Conservation (phyloP, 352 stramenopile genomes). For the Phytopythium oedochilum region DNA sequence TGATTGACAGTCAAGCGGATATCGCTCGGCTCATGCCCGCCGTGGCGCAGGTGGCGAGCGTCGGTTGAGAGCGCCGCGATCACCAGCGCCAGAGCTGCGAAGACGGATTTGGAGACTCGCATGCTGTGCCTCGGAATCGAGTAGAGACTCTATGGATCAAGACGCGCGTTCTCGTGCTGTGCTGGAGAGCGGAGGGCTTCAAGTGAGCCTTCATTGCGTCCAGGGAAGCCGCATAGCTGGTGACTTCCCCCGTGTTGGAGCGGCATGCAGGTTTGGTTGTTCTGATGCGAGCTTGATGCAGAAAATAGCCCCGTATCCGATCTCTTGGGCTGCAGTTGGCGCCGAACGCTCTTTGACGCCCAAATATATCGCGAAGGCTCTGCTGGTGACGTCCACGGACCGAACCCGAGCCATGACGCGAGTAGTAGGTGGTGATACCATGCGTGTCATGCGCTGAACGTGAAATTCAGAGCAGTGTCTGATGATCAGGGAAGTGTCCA, state of each 20-base stretch:
- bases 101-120: neutral
- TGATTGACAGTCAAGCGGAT: neutral
- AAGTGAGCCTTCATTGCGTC: too few species aligned
- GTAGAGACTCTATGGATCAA: too few species aligned
- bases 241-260: too few species aligned
- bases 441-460: too few species aligned
- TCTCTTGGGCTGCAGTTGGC: neutral
- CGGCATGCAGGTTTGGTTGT: too few species aligned
- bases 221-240: too few species aligned
- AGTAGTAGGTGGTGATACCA: too few species aligned
- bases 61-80: neutral
- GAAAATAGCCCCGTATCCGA: slow-evolving; percentile 1
- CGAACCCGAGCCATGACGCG: neutral
- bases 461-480: too few species aligned
- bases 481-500: too few species aligned
- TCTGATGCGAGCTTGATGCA: neutral
- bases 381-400: neutral
- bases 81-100: neutral
- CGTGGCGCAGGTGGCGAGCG: neutral
- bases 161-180: neutral
- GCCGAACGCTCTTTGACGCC: neutral
- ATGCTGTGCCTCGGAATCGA: neutral
- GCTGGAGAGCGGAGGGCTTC: neutral
- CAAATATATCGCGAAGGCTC: neutral
- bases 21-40: neutral